Evolutionary conservation across 345 rosid genomes (phyloP).

Genomic region (Barbarea vulgaris): DNA sequence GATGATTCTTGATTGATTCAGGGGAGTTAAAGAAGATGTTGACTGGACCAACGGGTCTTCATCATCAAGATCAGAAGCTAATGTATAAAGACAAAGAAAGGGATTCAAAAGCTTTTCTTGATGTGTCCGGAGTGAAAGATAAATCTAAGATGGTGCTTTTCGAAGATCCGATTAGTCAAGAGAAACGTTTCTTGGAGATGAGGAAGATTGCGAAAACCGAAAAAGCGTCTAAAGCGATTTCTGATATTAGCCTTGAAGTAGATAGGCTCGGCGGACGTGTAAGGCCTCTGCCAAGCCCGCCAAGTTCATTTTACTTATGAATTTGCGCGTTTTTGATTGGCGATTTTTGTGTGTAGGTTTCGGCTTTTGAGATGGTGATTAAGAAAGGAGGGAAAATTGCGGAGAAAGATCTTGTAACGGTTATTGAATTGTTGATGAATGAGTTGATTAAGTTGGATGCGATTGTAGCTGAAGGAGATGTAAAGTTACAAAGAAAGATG

Average conservation of each 20-base stretch:
- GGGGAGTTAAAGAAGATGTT: slow-evolving; percentile 98
- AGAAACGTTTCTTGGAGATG: slow-evolving; percentile 79
- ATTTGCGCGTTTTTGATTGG: background rate
- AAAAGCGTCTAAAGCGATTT: slow-evolving; percentile 83
- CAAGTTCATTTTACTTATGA: background rate
- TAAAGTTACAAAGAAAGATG: slow-evolving; percentile 89
- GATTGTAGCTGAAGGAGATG: slow-evolving; percentile 87
- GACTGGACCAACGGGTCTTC: slow-evolving; percentile 83
- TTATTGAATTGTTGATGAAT: slow-evolving; percentile 87
- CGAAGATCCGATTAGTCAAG: slow-evolving; percentile 92
- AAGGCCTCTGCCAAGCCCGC: slow-evolving; percentile 18
- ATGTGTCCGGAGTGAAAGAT: slow-evolving; percentile 87
- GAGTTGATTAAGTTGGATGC: slow-evolving; percentile 89
- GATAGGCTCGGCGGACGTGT: slow-evolving; percentile 92
- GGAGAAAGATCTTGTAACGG: slow-evolving; percentile 67
- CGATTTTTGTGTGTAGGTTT: slow-evolving; percentile 57
- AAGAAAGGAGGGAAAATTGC: slow-evolving; percentile 77
- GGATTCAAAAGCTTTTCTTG: slow-evolving; percentile 87
- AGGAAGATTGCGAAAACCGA: slow-evolving; percentile 84
- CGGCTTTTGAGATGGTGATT: slow-evolving; percentile 70
- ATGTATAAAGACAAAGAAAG: slow-evolving; percentile 90
- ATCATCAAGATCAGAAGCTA: slow-evolving; percentile 94
- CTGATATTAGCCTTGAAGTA: slow-evolving; percentile 87
- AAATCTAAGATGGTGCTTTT: slow-evolving; percentile 80
- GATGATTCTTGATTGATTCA: slow-evolving; percentile 39